Evolutionary conservation across 2,329 filamentous ascomycete genomes (phyloP).

Genomic region (Verticillium klebahnii): DNA sequence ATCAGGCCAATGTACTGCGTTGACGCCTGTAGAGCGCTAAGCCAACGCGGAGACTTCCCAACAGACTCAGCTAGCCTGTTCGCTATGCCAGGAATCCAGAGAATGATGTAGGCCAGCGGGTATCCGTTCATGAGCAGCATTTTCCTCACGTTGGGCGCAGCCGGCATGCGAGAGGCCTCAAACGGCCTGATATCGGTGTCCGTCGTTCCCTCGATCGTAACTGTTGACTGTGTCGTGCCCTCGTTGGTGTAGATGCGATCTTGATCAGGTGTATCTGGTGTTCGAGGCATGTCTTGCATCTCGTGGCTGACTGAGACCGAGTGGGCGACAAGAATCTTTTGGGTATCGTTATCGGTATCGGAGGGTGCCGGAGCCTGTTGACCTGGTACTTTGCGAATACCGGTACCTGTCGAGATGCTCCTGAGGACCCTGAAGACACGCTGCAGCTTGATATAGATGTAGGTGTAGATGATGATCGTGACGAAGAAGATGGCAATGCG

Average conservation of each 20-base stretch:
- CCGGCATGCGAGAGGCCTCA: constrained; percentile 8
- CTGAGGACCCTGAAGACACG: not conserved
- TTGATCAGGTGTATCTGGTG: not conserved
- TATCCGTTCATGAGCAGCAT: constrained; percentile 33
- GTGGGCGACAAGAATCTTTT: constrained; percentile 8
- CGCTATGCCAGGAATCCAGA: constrained; percentile 31
- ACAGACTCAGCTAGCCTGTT: constrained; percentile 26
- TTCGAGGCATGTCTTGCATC: constrained; percentile 4
- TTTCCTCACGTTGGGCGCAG: constrained; percentile 20
- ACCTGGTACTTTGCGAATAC: not conserved
- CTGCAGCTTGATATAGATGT: constrained; percentile 23
- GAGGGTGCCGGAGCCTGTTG: not conserved
- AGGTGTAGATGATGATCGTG: constrained; percentile 35
- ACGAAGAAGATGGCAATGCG: constrained; percentile 35
- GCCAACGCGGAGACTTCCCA: constrained; percentile 13
- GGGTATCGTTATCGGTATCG: constrained; percentile 8
- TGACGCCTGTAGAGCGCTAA: constrained; percentile 25
- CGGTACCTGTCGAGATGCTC: not conserved
- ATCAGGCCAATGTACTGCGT: constrained; percentile 32
- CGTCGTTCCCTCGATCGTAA: constrained; percentile 1
- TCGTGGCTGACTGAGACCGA: constrained; percentile 10
- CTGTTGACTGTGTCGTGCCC: not conserved
- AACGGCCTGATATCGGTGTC: constrained; percentile 1
- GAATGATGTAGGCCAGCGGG: constrained; percentile 28
- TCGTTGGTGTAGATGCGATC: constrained; percentile 1